These are phyloP conservation scores for Colletotrichum somersetense DNA, from an alignment of 2,329 filamentous ascomycete genomes.

Conservation along the genomic window DNA sequence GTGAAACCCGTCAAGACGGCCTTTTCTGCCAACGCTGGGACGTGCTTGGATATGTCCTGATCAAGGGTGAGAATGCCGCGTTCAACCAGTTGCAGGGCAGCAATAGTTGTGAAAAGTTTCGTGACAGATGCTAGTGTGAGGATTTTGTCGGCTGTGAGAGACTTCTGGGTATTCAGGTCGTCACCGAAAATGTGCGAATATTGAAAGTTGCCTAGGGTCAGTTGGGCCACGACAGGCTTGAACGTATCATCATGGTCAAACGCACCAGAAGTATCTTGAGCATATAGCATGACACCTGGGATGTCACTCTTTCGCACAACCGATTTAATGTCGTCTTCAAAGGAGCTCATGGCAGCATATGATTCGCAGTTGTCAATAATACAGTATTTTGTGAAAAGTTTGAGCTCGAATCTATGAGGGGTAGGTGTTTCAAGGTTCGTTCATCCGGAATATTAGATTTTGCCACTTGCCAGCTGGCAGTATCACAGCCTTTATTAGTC, in stretches of 20 bases:
- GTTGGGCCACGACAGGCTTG: not conserved
- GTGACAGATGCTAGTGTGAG: slow-evolving; percentile 54
- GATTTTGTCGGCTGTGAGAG: slow-evolving; percentile 53
- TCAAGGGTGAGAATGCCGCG: slow-evolving; percentile 61
- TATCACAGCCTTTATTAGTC: not conserved
- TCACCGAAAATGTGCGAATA: slow-evolving; percentile 30
- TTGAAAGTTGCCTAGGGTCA: slow-evolving; percentile 19
- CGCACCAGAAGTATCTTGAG: slow-evolving; percentile 37
- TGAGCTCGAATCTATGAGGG: not conserved
- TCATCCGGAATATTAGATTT: not conserved
- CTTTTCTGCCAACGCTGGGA: slow-evolving; percentile 62
- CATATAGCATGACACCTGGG: slow-evolving; percentile 36
- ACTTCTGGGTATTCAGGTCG: slow-evolving; percentile 45
- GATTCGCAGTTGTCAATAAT: not conserved
- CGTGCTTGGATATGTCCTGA: slow-evolving; percentile 57
- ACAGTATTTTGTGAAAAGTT: not conserved
- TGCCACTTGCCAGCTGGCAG: not conserved
- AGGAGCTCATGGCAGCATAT: slow-evolving; percentile 25
- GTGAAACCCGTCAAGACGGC: slow-evolving; percentile 62
- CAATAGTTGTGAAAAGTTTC: slow-evolving; percentile 64
- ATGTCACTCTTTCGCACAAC: slow-evolving; percentile 36
- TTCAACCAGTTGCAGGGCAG: slow-evolving; percentile 68
- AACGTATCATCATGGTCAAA: not conserved
- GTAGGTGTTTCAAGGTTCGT: not conserved
- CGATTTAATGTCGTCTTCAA: slow-evolving; percentile 30